Evolutionary conservation across 495 filamentous ascomycete genomes (phyloP), one percentile per base, ranked within the genome.

Genomic region (Penicillium riverlandense): DNA sequence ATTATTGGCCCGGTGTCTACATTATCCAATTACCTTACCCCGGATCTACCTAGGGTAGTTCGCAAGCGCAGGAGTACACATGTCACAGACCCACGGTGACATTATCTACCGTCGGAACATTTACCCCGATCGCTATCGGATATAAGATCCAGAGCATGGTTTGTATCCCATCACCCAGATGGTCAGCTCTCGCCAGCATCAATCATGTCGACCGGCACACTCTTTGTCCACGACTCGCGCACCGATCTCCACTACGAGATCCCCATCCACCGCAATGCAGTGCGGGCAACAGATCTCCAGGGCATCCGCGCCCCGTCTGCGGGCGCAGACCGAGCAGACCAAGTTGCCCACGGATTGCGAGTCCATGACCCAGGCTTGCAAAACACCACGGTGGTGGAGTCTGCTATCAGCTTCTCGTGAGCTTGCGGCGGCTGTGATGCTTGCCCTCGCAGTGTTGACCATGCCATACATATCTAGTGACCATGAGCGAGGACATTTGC

Each of bases 321-420:
- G 3, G 50, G 40, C 1, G 13, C 48, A 5, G 39, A 66, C 39
- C 52, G 48, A 8, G 54, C 52, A 0, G 49, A 67, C 31, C 57
- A 62, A 39, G 41, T 57, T 8, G 41, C 48, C 12, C 42, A 50
- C 22, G 75, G 74, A 4, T 58, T 80, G 4, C 61, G 71, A 2
- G 52, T 80, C 2, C 68, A 71, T 37, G 78, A 80, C 52, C 73
- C 74, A 1, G 78, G 72, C 1, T 66, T 75, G 47, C 63, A 71
- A 29, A 80, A 80, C 53, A 80, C 78, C 5, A 70, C 74, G 0
- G 70, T 73, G 9, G 63, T 68, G 11, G 58, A 72, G 43, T 67
- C 70, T 6, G 58, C 55, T 7, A 77, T 80, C 40, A 79, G 69
- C 14, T 75, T 72, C 47, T 76, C 74, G 67, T 77, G 44, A 39